Base-by-base conservation (phyloP, 1,284 basidiomycete genomes). In the Pholiota adiposa region DNA sequence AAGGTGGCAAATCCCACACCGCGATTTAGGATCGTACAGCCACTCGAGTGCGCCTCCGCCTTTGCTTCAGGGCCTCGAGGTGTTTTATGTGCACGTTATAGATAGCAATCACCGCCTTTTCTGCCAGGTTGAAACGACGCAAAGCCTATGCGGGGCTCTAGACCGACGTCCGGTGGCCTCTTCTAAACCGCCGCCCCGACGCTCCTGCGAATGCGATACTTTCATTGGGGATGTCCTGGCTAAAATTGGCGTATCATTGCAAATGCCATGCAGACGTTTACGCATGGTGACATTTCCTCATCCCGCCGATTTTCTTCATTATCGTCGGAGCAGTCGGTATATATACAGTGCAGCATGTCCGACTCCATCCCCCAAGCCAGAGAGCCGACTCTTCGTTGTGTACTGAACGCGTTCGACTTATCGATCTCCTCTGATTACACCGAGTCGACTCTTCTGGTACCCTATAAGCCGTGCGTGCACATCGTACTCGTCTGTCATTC, bases 91-190 rank as follows among this genome's bases (percentile, higher is more conserved):
- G 38, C 44, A 34, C 49, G 51, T 56, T 23, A 56, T 38, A 50
- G 58, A 52, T 25, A 23, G 38, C 33, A 41, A 23, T 38, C 51
- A 58, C 38, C 44, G 49, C 58, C 23, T 29, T 41, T 36, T 27
- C 61, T 62, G 62, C 59, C 62, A 63, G 23, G 48, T 36, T 63
- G 62, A 63, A 63, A 63, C 62, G 40, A 21, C 27, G 19, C 38
- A 40, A n/a, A 25, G 41, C 54, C 54, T 41, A 51, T 54, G 25
- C 21, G 40, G 27, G 51, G 46, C 48, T 44, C 29, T 34, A 29
- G 43, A 40, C 49, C 56, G 54, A 56, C 29, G 38, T 51, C 58
- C 41, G 53, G 44, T 23, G 29, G 29, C 48, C 19, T 57, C 44
- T 50, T 50, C 27, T 29, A 48, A 49, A 46, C 19, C 31, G 19